Percentiles rank a stretch among this genome's conserved stretches.
phyloP scores from a whole-genome alignment of 495 filamentous ascomycete species.

The Aspergillus leporis region DNA sequence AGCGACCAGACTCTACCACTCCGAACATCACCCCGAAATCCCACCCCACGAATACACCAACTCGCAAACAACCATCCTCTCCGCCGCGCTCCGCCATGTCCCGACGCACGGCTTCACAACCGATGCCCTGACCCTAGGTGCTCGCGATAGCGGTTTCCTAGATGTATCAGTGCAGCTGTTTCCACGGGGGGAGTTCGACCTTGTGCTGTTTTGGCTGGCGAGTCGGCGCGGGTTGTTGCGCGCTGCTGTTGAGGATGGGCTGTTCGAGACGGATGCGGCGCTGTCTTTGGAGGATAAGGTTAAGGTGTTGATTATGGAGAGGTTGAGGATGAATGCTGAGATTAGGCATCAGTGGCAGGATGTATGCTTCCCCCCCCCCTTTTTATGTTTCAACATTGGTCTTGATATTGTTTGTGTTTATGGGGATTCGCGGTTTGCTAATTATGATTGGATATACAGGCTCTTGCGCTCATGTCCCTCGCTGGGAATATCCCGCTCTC shows the following conservation, averaged over 20 bases:
- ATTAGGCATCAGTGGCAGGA: slow-evolving; percentile 80
- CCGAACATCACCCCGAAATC: slow-evolving; percentile 59
- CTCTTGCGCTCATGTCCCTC: slow-evolving; percentile 85
- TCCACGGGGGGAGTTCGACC: slow-evolving; percentile 73
- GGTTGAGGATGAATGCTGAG: slow-evolving; percentile 69
- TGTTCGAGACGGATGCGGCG: slow-evolving; percentile 17
- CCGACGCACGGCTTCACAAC: slow-evolving; percentile 79
- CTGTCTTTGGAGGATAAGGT: slow-evolving; percentile 57
- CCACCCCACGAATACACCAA: slow-evolving; percentile 61
- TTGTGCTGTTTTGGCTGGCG: slow-evolving; percentile 80
- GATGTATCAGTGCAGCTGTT: slow-evolving; percentile 83
- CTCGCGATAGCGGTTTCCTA: slow-evolving; percentile 79
- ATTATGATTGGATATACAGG: slow-evolving; percentile 48
- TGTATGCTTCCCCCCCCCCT: slow-evolving; percentile 63
- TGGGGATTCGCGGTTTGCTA: neutral
- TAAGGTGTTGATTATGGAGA: slow-evolving; percentile 63
- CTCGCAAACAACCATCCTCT: slow-evolving; percentile 75
- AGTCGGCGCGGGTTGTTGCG: slow-evolving; percentile 61
- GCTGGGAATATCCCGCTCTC: slow-evolving; percentile 74
- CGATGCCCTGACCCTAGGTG: slow-evolving; percentile 70
- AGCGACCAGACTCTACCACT: slow-evolving; percentile 63
- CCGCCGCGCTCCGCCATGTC: slow-evolving; percentile 75
- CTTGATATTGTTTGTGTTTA: neutral
- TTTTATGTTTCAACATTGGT: neutral
- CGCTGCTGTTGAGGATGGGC: slow-evolving; percentile 48